Base-by-base conservation (phyloP, 352 stramenopile species). In the Thalassiosira pacifica region DNA sequence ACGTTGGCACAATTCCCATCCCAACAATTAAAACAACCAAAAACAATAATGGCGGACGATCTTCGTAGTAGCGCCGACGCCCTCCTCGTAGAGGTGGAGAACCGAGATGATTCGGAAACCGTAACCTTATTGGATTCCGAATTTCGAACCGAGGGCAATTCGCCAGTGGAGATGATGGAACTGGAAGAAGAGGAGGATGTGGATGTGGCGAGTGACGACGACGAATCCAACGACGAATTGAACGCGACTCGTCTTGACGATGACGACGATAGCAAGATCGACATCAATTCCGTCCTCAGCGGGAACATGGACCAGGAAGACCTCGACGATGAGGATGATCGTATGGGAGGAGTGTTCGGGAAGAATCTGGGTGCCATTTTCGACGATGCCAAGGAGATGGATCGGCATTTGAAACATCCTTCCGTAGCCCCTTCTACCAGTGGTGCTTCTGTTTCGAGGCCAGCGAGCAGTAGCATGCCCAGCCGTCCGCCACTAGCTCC, bases 241-340 rank as follows among this genome's bases (percentile, higher is more conserved):
- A 76, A 86, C 60, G 45, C 52, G 22, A 80, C 81, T 2, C 40
- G 42, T 26, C 70, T 87, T n/a, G 22, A 83, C 31, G 37, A 75
- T 22, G 74, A 79, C 48, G 68, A 84, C 10, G 76, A 78, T 42
- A 61, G 65, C 71, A 69, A 74, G 52, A 34, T 87, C 48, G 74
- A 87, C 59, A 73, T 83, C 26, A 73, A 80, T 32, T 87, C 81
- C 19, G 81, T 87, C 24, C 74, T 87, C n/a, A 87, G 81, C 45
- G 74, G 81, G 32, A 82, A 65, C 31, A 48, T 76, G 10, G 37
- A 85, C 16, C 61, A 63, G 2, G 48, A 67, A 6, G 24, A 69
- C 19, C 34, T 75, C 3, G 53, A 82, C 27, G 64, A 76, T 48
- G 52, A 60, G 3, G 31, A 29, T 18, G 37, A 67, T 45, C 40